Conservation (phyloP, 1,284 basidiomycete genomes). For the Apiotrichum mycotoxinovorans region DNA sequence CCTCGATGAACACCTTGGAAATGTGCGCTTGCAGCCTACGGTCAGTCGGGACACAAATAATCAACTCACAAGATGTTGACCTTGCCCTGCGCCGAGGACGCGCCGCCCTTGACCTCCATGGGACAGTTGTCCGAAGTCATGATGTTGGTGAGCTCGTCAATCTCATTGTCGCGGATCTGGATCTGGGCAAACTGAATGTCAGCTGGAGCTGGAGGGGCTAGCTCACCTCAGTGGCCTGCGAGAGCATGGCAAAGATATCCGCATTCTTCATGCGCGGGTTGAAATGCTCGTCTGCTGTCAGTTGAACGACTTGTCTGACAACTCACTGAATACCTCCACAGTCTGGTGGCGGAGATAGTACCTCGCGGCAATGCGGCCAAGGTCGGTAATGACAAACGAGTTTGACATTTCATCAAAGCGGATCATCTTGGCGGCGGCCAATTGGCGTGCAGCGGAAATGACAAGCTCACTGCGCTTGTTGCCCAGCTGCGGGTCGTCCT, state of each 20-base stretch:
- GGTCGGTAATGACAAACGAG: slow-evolving; percentile 71
- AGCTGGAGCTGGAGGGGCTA: not conserved
- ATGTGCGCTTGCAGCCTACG: slow-evolving; percentile 76
- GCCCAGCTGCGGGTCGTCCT: slow-evolving; percentile 74
- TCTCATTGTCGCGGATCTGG: slow-evolving; percentile 85
- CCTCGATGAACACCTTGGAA: slow-evolving; percentile 74
- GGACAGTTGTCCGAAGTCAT: slow-evolving; percentile 67
- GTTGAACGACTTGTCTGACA: not conserved
- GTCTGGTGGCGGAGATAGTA: slow-evolving; percentile 90
- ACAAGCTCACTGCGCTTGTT: slow-evolving; percentile 72
- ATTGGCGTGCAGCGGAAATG: slow-evolving; percentile 63
- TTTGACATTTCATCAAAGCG: slow-evolving; percentile 64
- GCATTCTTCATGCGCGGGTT: slow-evolving; percentile 86
- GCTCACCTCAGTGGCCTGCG: slow-evolving; percentile 82
- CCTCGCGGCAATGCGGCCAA: slow-evolving; percentile 91
- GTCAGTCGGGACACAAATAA: not conserved
- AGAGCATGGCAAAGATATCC: slow-evolving; percentile 80
- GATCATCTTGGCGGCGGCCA: slow-evolving; percentile 81
- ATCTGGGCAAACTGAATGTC: slow-evolving; percentile 81
- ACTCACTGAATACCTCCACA: slow-evolving; percentile 75
- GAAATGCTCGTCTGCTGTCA: slow-evolving; percentile 61
- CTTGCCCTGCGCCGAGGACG: slow-evolving; percentile 78
- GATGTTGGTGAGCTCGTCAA: slow-evolving; percentile 74
- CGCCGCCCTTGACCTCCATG: slow-evolving; percentile 65
- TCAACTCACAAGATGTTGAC: slow-evolving; percentile 75